Base-by-base conservation (phyloP, 352 stramenopile species). In the Aphanomyces astaci region DNA sequence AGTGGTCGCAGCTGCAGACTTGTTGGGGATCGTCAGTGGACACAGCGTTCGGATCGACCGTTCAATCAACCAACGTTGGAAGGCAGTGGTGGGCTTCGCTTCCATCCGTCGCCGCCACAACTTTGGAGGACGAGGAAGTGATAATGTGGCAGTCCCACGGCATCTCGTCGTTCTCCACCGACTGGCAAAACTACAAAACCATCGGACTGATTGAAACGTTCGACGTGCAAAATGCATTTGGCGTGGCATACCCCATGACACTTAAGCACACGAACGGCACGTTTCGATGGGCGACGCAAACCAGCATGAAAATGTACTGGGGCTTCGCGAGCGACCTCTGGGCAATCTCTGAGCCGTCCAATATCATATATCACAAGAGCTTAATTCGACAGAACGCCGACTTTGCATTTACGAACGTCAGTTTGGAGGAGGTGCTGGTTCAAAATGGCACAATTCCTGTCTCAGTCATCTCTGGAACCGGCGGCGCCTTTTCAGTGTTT, bases 151-250 rank as follows among this genome's bases (percentile, higher is more conserved):
- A 27, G 32, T 40, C 22, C 3, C 22, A 32, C 28, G 33, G 32
- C 48, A 10, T 68, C 10, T 46, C 62, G 5, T 10, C 10, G 30
- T 68, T 43, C 36, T 15, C 9, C 13, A 10, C 46, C 10, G n/a
- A 68, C 24, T 68, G 62, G 62, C 62, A 68, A 68, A 68, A 68
- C 48, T 68, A 68, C 30, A 68, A 68, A 32, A 59, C 39, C 11
- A 15, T 68, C 30, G 62, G 62, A 11, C 36, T 68, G 3, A 22
- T 62, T 13, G 62, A 68, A 5, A 62, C 62, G 15, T 60, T 68
- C 28, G 25, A 27, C 24, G 59, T 68, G 9, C 9, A 33, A 27
- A 51, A 51, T 5, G 39, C 62, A 1, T 52, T 68, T 1, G 62
- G 62, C 24, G 24, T 22, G 4, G 33, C 40, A 25, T 68, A 43